Percentiles rank a stretch among this genome's conserved stretches.
Conservation (phyloP, 441 rosid species). For the Mallotus repandus region DNA sequence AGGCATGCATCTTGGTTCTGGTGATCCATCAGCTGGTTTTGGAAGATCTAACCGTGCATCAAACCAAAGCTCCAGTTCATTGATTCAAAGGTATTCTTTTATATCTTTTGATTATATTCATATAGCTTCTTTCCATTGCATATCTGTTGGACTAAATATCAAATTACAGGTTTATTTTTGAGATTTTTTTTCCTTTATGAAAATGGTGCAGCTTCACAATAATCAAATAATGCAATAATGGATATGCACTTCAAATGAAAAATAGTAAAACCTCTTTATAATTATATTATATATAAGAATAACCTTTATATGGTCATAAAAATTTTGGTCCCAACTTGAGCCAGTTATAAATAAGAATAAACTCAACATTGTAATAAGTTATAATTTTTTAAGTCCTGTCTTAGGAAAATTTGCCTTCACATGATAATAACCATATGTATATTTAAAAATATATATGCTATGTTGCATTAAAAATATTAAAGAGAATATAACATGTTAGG, state of each 20-base stretch:
- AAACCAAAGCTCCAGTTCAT: constrained; percentile 46
- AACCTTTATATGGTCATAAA: no score
- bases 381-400: no score
- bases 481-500: no score
- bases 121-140: not conserved
- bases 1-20: constrained; percentile 67
- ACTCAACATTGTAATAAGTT: no score
- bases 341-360: no score
- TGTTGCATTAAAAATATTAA: no score
- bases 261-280: not conserved
- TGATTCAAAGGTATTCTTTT: constrained; percentile 59
- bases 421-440: no score
- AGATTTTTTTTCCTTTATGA: not conserved
- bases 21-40: constrained; percentile 46
- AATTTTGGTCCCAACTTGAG: no score
- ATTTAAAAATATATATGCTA: no score
- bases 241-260: not conserved
- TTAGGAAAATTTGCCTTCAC: no score
- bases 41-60: constrained; percentile 44
- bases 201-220: constrained; percentile 14
- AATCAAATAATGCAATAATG: not conserved
- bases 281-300: no score
- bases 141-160: not conserved
- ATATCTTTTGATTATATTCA: constrained; percentile 1
- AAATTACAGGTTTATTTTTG: not conserved